Conservation (phyloP, 1,284 basidiomycete genomes). For the Gymnopus androsaceus region DNA sequence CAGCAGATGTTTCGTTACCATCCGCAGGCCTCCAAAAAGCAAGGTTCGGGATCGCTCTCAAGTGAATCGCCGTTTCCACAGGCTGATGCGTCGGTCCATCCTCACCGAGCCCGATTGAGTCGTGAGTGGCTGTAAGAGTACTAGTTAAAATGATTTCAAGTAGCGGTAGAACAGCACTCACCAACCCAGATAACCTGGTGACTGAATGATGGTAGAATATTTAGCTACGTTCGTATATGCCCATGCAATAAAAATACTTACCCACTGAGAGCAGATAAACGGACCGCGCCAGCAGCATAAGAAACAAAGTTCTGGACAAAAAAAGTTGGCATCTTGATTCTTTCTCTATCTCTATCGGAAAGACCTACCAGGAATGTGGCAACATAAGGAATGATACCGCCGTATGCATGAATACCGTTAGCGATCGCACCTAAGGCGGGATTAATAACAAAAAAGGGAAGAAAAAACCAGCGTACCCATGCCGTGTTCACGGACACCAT, state of each 20-base stretch:
- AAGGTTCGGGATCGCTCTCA: slow-evolving; percentile 89
- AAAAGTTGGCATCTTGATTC: slow-evolving; percentile 15
- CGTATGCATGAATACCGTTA: slow-evolving; percentile 87
- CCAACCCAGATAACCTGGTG: slow-evolving; percentile 93
- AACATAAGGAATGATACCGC: slow-evolving; percentile 82
- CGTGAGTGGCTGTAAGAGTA: slow-evolving; percentile 68
- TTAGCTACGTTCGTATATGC: too few relatives aligned
- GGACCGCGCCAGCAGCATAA: slow-evolving; percentile 90
- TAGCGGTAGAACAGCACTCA: slow-evolving; percentile 41
- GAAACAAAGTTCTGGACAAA: slow-evolving; percentile 85
- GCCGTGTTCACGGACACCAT: slow-evolving; percentile 96
- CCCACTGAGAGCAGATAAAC: slow-evolving; percentile 84
- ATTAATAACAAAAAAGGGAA: too few relatives aligned
- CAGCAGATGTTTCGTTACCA: slow-evolving; percentile 92
- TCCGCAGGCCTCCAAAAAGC: slow-evolving; percentile 93
- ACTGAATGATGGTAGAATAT: slow-evolving; percentile 24
- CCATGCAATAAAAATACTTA: neutral
- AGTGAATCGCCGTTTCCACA: slow-evolving; percentile 84
- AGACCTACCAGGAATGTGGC: slow-evolving; percentile 80
- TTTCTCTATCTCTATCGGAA: neutral
- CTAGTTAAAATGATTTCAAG: neutral
- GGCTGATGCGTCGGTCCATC: slow-evolving; percentile 98
- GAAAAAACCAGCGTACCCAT: too few relatives aligned
- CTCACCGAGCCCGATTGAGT: slow-evolving; percentile 91
- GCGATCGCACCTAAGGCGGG: too few relatives aligned